Evolutionary conservation across 2,329 filamentous ascomycete species (phyloP), one percentile per base, ranked within the genome.

Genomic region (Fusarium nodosum): DNA sequence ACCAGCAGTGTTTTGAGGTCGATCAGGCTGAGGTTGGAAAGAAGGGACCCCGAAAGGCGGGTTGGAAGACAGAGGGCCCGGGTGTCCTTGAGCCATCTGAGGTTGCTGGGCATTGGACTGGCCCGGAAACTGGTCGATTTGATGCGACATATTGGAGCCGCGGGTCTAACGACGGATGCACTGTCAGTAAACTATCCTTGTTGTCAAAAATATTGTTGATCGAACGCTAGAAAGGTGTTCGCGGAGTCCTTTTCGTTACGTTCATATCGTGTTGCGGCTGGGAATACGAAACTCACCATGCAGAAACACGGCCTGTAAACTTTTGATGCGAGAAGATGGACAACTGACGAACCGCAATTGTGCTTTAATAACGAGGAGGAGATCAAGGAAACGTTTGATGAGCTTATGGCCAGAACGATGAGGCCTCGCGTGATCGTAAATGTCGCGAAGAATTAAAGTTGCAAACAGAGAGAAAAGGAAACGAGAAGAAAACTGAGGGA

Each of bases 61-160:
- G 7, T 70, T 47, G 3, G 66, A 67, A 30, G 24, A 22, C 5
- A 69, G 33, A 5, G 67, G 66, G 5, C 51, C 46, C 20, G 48
- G 57, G 26, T 69, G 62, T 18, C 30, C 22, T 22, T 36, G 42
- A 31, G 48, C 54, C 54, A 56, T 59, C n/a, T 22, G 48, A 46
- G 42, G 54, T 33, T 54, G 42, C 30, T 36, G 26, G 20, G 18
- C 24, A 30, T 41, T 26, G 18, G 51, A 54, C 39, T 50, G 42
- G 9, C 31, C 47, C 16, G 38, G 24, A 64, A 54, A 41, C 26
- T 31, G 38, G 15, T 47, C 42, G 5, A 38, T 24, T 39, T 36
- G 16, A 31, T 60, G 9, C 41, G 51, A 64, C 63, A 64, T 70
- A 13, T 15, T 54, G 31, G 34, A 44, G 44, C 55, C 55, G 46